Evolutionary conservation across 495 filamentous ascomycete species (phyloP).

Genomic region (Antarctomyces pellizariae): DNA sequence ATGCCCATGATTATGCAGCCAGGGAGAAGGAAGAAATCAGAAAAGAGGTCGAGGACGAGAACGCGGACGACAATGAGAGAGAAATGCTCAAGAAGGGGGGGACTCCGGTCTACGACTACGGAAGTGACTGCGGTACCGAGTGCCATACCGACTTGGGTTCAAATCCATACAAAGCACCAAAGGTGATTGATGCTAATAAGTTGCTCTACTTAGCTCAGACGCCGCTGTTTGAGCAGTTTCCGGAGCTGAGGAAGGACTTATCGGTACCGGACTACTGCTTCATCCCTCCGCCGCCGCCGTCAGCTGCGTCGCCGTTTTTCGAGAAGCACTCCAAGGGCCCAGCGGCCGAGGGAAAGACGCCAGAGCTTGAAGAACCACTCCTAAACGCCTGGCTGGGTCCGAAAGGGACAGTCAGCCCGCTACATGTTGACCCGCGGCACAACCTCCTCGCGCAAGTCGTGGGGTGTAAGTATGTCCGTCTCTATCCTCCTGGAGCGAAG

Average conservation of each 20-base stretch:
- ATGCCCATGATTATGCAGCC: slow-evolving; percentile 2
- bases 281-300: slow-evolving; percentile 28
- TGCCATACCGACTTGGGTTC: no score
- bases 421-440: slow-evolving; percentile 87
- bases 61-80: no score
- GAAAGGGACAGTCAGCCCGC: slow-evolving; percentile 61
- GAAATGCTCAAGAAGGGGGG: neutral
- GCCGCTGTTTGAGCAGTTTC: slow-evolving; percentile 64
- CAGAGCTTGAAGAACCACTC: slow-evolving; percentile 22
- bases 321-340: slow-evolving; percentile 10
- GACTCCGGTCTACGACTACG: no score
- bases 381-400: slow-evolving; percentile 93
- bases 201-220: slow-evolving; percentile 82
- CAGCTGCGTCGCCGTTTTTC: slow-evolving; percentile 24
- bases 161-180: no score
- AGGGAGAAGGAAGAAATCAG: slow-evolving; percentile 1
- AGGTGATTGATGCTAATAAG: slow-evolving; percentile 12
- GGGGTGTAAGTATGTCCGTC: slow-evolving; percentile 69
- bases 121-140: no score
- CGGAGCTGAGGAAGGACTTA: slow-evolving; percentile 53
- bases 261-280: slow-evolving; percentile 69
- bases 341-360: slow-evolving; percentile 1
- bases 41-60: no score
- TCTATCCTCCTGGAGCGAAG: slow-evolving; percentile 46
- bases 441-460: slow-evolving; percentile 84